Conservation (phyloP, 2,329 filamentous ascomycete species). For the Colletotrichum euphorbiae region DNA sequence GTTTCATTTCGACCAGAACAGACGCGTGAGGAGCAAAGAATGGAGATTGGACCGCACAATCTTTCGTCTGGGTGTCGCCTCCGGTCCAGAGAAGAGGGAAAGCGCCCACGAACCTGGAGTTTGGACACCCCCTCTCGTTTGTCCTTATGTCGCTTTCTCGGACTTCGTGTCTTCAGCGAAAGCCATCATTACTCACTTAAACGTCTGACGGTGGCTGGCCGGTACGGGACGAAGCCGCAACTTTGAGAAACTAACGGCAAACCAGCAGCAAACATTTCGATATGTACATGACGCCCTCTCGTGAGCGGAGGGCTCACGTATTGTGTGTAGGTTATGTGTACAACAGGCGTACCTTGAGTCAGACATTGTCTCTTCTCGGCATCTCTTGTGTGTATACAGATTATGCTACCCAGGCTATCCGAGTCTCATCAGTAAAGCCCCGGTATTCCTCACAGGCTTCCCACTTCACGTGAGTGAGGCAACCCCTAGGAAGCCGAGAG, state of each 20-base stretch:
- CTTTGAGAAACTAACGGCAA: neutral
- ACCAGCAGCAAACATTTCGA: neutral
- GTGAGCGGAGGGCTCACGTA: neutral
- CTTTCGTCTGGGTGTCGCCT: neutral
- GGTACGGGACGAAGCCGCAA: slow-evolving; percentile 8
- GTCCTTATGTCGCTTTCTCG: neutral
- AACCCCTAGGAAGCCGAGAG: slow-evolving; percentile 27
- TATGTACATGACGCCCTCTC: too few relatives aligned
- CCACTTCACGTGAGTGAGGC: slow-evolving; percentile 36
- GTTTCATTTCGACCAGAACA: neutral
- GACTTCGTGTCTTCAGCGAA: slow-evolving; percentile 10
- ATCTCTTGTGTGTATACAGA: neutral
- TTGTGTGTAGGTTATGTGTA: neutral
- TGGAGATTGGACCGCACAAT: neutral
- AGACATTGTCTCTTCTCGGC: neutral
- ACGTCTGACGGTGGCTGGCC: neutral
- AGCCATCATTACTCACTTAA: neutral
- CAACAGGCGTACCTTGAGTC: neutral
- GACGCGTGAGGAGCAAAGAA: neutral
- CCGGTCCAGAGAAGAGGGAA: neutral
- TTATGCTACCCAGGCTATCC: neutral
- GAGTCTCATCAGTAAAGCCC: neutral
- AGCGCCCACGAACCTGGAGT: slow-evolving; percentile 4
- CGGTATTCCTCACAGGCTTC: slow-evolving; percentile 31
- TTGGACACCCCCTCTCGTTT: neutral